Percentiles rank a stretch among this genome's conserved stretches.
phyloP scores from a whole-genome alignment of 2,329 filamentous ascomycete species.

The Sporothrix schenckii region DNA sequence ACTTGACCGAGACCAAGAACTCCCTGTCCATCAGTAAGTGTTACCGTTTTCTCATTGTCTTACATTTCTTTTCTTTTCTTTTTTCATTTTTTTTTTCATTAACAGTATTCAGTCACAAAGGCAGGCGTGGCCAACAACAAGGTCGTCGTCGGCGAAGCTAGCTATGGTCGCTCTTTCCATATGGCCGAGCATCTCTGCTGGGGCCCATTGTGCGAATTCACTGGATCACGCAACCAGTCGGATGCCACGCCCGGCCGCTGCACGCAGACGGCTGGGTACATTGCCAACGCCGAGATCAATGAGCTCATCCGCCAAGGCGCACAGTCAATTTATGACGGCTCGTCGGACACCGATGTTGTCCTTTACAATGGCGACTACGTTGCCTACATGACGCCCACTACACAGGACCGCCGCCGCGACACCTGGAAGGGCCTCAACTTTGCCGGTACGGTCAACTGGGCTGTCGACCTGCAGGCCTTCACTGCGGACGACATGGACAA shows the following conservation, averaged over 20 bases:
- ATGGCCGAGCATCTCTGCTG: slow-evolving; percentile 41
- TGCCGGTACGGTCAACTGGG: slow-evolving; percentile 31
- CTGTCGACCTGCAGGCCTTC: slow-evolving; percentile 27
- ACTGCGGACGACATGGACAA: slow-evolving; percentile 13
- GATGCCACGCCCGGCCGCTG: slow-evolving; percentile 41
- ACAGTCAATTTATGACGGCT: neutral
- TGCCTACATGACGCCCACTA: slow-evolving; percentile 22
- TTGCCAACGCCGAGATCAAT: slow-evolving; percentile 43
- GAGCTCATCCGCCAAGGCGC: slow-evolving; percentile 38
- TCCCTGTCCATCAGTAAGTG: slow-evolving; percentile 38
- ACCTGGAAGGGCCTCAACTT: slow-evolving; percentile 20
- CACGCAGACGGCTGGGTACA: slow-evolving; percentile 43
- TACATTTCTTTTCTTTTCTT: too few relatives aligned
- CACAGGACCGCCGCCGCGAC: slow-evolving; percentile 8
- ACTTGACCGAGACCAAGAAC: slow-evolving; percentile 42
- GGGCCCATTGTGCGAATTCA: slow-evolving; percentile 36
- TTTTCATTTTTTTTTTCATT: neutral
- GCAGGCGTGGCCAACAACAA: slow-evolving; percentile 40
- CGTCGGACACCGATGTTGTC: slow-evolving; percentile 15
- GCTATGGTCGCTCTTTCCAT: slow-evolving; percentile 44
- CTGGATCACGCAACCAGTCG: slow-evolving; percentile 1
- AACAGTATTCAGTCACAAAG: slow-evolving; percentile 40
- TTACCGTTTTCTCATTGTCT: too few relatives aligned
- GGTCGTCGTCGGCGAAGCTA: slow-evolving; percentile 41
- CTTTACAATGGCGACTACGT: slow-evolving; percentile 29